Percentiles rank a stretch among this genome's conserved stretches.
Conservation (phyloP, 805 yeast species). For the Hanseniaspora mollemarum region DNA sequence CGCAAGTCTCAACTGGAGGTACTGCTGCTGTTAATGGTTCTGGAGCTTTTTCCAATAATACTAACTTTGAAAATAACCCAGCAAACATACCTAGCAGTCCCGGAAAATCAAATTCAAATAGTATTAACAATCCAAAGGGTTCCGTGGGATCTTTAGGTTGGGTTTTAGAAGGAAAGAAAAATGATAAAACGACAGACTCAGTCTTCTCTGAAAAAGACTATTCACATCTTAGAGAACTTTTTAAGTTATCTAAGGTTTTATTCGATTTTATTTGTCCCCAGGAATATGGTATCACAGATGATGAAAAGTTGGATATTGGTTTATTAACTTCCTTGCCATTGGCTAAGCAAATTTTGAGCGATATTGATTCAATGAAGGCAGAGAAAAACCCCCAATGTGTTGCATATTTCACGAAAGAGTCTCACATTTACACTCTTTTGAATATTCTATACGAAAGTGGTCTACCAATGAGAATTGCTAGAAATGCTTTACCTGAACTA, state of each 20-base stretch:
- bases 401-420: constrained; percentile 90
- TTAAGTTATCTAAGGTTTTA: constrained; percentile 77
- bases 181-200: constrained; percentile 23
- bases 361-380: constrained; percentile 66
- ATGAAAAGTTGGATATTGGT: constrained; percentile 93
- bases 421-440: constrained; percentile 86
- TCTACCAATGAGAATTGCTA: constrained; percentile 85
- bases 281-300: constrained; percentile 92
- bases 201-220: constrained; percentile 71
- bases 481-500: constrained; percentile 91
- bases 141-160: constrained; percentile 61
- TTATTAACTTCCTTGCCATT: constrained; percentile 84
- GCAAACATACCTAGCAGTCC: constrained; percentile 20
- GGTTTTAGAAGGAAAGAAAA: constrained; percentile 41
- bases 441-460: constrained; percentile 87
- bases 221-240: constrained; percentile 74
- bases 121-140: constrained; percentile 21
- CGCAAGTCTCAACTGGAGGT: constrained; percentile 5
- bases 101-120: constrained; percentile 15
- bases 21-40: too few relatives aligned
- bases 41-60: too few relatives aligned
- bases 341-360: constrained; percentile 74
- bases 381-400: constrained; percentile 74
- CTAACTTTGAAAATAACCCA: neutral
- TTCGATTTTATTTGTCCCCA: constrained; percentile 98